Percentiles rank a stretch among this genome's conserved stretches.
These are phyloP conservation scores for Zygnema cylindricum DNA, from an alignment of 139 green algal species.

Conservation along the genomic window DNA sequence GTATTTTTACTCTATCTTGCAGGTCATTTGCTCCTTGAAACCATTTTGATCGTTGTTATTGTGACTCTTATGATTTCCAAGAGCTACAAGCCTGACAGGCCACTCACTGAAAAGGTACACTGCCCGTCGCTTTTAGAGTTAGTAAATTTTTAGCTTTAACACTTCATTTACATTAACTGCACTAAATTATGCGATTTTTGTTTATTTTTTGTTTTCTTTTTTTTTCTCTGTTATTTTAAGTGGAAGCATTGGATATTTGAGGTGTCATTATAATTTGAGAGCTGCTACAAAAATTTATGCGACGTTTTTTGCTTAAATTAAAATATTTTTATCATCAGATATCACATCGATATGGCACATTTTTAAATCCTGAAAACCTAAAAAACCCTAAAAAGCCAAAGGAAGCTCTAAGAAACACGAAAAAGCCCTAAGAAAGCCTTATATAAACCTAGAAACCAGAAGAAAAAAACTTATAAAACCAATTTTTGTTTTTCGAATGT, in stretches of 20 bases:
- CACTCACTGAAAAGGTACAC: slow-evolving; percentile 47
- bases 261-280: no score
- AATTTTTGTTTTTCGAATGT: background rate
- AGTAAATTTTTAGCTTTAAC: no score
- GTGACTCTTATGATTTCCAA: slow-evolving; percentile 54
- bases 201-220: slow-evolving; percentile 19
- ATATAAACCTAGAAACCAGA: slow-evolving; percentile 8
- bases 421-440: background rate
- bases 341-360: background rate
- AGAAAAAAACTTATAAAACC: background rate
- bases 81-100: slow-evolving; percentile 54
- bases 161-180: no score
- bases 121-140: no score
- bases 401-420: background rate
- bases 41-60: slow-evolving; percentile 60
- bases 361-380: background rate
- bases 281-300: no score
- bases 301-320: no score
- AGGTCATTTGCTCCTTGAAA: slow-evolving; percentile 56
- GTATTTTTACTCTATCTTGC: background rate
- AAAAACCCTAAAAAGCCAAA: background rate
- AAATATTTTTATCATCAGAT: no score
- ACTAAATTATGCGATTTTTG: background rate
- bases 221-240: background rate
- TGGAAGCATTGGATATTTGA: no score